These are phyloP conservation scores for Aspergillus glaucus DNA, from an alignment of 2,329 filamentous ascomycete genomes.

Conservation along the genomic window DNA sequence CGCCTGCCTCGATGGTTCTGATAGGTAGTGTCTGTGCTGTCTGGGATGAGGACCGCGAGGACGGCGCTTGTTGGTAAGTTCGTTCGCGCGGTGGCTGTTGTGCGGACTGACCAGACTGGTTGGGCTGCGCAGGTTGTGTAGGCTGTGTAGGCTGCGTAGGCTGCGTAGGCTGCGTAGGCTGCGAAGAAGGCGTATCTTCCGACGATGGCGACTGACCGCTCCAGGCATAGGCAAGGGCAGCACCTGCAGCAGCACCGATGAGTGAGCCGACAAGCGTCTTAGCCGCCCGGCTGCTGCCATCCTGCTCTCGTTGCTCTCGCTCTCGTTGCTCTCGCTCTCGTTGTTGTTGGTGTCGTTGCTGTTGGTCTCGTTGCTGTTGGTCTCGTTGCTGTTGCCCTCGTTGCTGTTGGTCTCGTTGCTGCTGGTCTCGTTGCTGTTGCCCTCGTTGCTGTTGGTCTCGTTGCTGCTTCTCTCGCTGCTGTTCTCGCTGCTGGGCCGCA, in stretches of 20 bases:
- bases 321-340: constrained; percentile 15
- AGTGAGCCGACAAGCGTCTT: constrained; percentile 68
- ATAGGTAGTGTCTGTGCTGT: constrained; percentile 19
- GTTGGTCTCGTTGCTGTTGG: too few relatives aligned
- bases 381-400: too few relatives aligned
- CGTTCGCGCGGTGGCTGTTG: constrained; percentile 19
- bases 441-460: too few relatives aligned
- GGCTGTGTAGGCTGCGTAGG: not conserved
- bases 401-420: too few relatives aligned
- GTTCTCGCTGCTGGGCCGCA: constrained; percentile 3
- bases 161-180: constrained; percentile 7
- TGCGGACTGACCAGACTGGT: too few relatives aligned
- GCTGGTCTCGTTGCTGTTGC: too few relatives aligned
- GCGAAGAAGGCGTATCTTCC: constrained; percentile 17
- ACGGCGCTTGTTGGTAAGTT: constrained; percentile 13
- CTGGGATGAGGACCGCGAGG: constrained; percentile 15
- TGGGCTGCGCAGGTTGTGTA: too few relatives aligned
- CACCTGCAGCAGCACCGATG: constrained; percentile 71
- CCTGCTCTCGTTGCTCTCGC: not conserved
- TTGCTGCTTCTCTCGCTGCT: too few relatives aligned
- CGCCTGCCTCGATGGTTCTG: constrained; percentile 27
- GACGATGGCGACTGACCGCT: constrained; percentile 35
- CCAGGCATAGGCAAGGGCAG: constrained; percentile 69
- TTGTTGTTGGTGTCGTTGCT: constrained; percentile 12
- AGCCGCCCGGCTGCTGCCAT: constrained; percentile 40